Evolutionary conservation across 257 asterid species (phyloP), one percentile per base, ranked within the genome.

Genomic region (Solanum sejunctum): DNA sequence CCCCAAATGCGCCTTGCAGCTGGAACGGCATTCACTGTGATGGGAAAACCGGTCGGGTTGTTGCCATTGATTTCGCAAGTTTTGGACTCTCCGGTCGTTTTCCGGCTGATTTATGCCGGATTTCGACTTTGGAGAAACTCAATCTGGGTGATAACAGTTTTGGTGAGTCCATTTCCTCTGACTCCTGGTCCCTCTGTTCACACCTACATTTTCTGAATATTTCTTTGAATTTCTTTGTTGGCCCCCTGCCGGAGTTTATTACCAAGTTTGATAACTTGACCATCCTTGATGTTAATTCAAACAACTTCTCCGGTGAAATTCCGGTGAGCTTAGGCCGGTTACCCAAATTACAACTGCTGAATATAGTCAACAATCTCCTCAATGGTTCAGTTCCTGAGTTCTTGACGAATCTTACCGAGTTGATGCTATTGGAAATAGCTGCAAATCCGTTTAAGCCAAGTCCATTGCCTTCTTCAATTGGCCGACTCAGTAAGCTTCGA

Each of bases 1-100:
- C 92, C 58, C 89, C 83, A 23, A 83, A 84, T 36, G 89, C 96
- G 8, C 94, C 95, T 9, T 95, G 98, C 89, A 89, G 83, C 57
- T 95, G 99, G 99, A 88, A 91, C 1, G 97, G 95, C 84, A 89
- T 95, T 86, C 81, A 84, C 15, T 95, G 99, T 69, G 90, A 89
- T 84, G 5, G 13, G 10, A 47, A 18, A 28, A 87, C 88, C 2
- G 55, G 79, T 77, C 86, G 79, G 41, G 98, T 95, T 39, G 89
- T 90, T 15, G 87, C 98, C n/a, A 84, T 95, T 9, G 85, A 91
- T 16, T 85, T 95, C 55, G 17, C 88, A 32, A 87, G 92, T 41
- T 58, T 85, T 16, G 83, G 85, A 54, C 32, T 93, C 64, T 71
- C 88, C 6, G 97, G 99, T 8, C 56, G 45, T 10, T 93, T 93